Conservation (phyloP, 2,329 filamentous ascomycete species). For the Rhinocladiella mackenziei region DNA sequence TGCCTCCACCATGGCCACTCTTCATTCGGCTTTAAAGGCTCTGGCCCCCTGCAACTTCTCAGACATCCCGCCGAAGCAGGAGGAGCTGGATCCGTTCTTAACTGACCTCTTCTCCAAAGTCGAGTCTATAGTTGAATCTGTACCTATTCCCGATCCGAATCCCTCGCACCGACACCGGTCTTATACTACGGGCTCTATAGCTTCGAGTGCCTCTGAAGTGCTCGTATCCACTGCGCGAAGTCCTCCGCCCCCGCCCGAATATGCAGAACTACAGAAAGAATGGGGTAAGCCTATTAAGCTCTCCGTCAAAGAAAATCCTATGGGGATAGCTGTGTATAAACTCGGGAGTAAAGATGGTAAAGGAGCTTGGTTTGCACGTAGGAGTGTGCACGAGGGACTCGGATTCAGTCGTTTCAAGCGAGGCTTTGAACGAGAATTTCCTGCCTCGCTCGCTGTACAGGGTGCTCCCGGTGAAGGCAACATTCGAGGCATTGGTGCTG, state of each 20-base stretch:
- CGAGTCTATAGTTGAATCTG: conserved; percentile 70
- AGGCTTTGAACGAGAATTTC: conserved; percentile 74
- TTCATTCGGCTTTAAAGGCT: conserved; percentile 57
- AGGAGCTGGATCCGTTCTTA: conserved; percentile 54
- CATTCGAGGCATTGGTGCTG: conserved; percentile 80
- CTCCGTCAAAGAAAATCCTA: conserved; percentile 66
- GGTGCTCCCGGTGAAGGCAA: conserved; percentile 67
- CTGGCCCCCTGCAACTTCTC: conserved; percentile 56
- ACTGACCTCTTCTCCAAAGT: conserved; percentile 60
- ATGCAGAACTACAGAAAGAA: conserved; percentile 64
- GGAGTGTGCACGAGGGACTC: conserved; percentile 75
- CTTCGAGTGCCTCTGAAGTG: conserved; percentile 49
- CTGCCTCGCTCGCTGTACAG: conserved; percentile 68
- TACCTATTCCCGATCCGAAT: conserved; percentile 55
- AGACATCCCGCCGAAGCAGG: conserved; percentile 42
- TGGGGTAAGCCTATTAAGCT: conserved; percentile 83
- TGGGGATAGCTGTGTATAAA: conserved; percentile 75
- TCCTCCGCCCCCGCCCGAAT: conserved; percentile 49
- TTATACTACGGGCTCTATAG: conserved; percentile 49
- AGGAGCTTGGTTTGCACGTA: conserved; percentile 83
- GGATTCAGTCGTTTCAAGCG: conserved; percentile 73
- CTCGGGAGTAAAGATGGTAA: conserved; percentile 72
- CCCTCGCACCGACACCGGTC: conserved; percentile 53
- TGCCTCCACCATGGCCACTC: conserved; percentile 19
- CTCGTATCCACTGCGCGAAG: conserved; percentile 50